phyloP scores from a whole-genome alignment of 306 rosid genomes.

The Fagus sylvatica region DNA sequence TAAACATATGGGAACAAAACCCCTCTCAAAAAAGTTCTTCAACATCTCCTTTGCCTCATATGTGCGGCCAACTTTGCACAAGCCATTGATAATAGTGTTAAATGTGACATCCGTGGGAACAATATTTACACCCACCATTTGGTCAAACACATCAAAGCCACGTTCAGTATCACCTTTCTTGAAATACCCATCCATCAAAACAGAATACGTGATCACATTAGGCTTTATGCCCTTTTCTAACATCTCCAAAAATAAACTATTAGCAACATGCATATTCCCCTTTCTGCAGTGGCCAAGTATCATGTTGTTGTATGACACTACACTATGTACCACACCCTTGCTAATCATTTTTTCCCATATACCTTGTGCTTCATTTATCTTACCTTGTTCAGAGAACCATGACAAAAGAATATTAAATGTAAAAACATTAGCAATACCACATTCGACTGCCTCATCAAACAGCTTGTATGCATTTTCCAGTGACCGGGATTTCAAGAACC shows the following conservation, averaged over 20 bases:
- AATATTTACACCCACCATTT: slow-evolving; percentile 58
- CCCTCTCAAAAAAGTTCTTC: slow-evolving; percentile 44
- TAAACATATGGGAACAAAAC: slow-evolving; percentile 52
- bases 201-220: slow-evolving; percentile 47
- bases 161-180: slow-evolving; percentile 46
- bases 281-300: slow-evolving; percentile 62
- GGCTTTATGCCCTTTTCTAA: slow-evolving; percentile 59
- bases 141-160: slow-evolving; percentile 51
- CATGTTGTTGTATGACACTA: slow-evolving; percentile 64
- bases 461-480: slow-evolving; percentile 48
- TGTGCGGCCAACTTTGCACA: slow-evolving; percentile 71
- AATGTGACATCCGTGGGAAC: slow-evolving; percentile 49
- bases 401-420: slow-evolving; percentile 49
- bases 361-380: slow-evolving; percentile 53
- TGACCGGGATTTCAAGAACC: slow-evolving; percentile 43
- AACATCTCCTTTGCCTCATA: slow-evolving; percentile 49
- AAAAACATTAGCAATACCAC: slow-evolving; percentile 49
- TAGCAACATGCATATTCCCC: slow-evolving; percentile 55
- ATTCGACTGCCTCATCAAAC: slow-evolving; percentile 66
- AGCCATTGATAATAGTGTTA: slow-evolving; percentile 55
- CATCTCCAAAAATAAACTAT: slow-evolving; percentile 45
- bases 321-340: slow-evolving; percentile 50
- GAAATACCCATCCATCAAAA: slow-evolving; percentile 61
- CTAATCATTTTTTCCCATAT: slow-evolving; percentile 58
- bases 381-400: slow-evolving; percentile 54